Percentiles rank a stretch among this genome's conserved stretches.
Conservation (phyloP, 805 yeast species). For the Candida alai region DNA sequence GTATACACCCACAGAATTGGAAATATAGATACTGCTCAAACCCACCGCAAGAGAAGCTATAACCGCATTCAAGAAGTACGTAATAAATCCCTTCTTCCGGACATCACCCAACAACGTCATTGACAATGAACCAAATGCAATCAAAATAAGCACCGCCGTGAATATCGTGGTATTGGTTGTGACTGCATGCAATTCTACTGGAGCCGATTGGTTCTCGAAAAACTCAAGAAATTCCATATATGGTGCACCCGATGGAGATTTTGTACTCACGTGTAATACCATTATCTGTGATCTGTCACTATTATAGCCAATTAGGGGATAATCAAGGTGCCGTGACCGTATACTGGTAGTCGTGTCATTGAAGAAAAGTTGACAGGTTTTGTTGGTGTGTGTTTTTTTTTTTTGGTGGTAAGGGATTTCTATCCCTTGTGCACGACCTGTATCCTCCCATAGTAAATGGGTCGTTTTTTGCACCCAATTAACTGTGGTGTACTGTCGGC, state of each 20-base stretch:
- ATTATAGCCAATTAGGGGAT: no score
- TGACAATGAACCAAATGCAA: constrained; percentile 28
- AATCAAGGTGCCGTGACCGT: no score
- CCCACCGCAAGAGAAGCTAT: constrained; percentile 38
- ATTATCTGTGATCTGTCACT: no score
- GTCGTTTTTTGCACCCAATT: no score
- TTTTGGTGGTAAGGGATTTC: no score
- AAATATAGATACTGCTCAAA: constrained; percentile 30
- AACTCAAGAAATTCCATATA: constrained; percentile 24
- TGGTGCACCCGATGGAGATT: constrained; percentile 19
- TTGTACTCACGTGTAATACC: constrained; percentile 10
- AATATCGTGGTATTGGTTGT: constrained; percentile 15
- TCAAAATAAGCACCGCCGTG: constrained; percentile 20
- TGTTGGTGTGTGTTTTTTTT: no score
- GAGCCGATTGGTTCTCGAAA: constrained; percentile 18
- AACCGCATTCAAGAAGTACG: constrained; percentile 26
- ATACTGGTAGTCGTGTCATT: no score
- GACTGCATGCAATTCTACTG: constrained; percentile 20
- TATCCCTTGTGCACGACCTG: no score
- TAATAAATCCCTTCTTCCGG: constrained; percentile 20
- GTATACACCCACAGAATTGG: constrained; percentile 43
- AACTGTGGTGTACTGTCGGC: no score
- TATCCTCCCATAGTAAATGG: no score
- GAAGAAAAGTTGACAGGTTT: no score
- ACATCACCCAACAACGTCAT: constrained; percentile 26